Percentiles rank a stretch among this genome's conserved stretches.
Evolutionary conservation across 371 early-diverging fungal species (phyloP).

Genomic region (Coemansia sp.): DNA sequence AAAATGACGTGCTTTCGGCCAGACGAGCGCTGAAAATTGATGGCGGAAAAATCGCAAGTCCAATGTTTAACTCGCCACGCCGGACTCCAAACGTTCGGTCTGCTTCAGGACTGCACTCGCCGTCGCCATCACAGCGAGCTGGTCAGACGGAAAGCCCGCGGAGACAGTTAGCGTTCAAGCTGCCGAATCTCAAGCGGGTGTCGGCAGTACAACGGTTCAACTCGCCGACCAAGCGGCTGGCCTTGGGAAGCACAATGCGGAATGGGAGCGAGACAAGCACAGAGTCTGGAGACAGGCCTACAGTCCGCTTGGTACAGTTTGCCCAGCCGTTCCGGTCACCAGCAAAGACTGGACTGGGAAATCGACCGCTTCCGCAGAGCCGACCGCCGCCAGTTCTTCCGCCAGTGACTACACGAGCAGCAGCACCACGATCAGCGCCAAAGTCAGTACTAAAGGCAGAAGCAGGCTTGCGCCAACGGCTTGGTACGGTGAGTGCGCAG

Average conservation of each 20-base stretch:
- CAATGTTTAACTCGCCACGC: slow-evolving; percentile 19
- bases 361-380: neutral
- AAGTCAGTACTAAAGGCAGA: neutral
- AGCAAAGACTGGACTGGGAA: neutral
- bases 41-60: slow-evolving; percentile 5
- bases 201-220: slow-evolving; percentile 18
- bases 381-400: slow-evolving; percentile 30
- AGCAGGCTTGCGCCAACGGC: neutral
- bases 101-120: no score
- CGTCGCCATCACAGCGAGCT: neutral
- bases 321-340: no score
- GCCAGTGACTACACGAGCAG: slow-evolving; percentile 15
- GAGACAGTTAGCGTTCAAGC: slow-evolving; percentile 30
- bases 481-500: neutral
- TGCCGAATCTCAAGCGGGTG: slow-evolving; percentile 27
- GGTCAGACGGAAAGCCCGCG: neutral
- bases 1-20: slow-evolving; percentile 38
- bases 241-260: neutral
- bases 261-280: no score
- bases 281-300: no score
- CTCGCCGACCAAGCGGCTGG: slow-evolving; percentile 43
- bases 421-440: neutral
- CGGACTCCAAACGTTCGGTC: neutral
- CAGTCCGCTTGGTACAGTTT: no score
- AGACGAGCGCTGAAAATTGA: slow-evolving; percentile 32